These are phyloP conservation scores for Bassia scoparia DNA, from an alignment of 148 eudicot species.

Conservation along the genomic window DNA sequence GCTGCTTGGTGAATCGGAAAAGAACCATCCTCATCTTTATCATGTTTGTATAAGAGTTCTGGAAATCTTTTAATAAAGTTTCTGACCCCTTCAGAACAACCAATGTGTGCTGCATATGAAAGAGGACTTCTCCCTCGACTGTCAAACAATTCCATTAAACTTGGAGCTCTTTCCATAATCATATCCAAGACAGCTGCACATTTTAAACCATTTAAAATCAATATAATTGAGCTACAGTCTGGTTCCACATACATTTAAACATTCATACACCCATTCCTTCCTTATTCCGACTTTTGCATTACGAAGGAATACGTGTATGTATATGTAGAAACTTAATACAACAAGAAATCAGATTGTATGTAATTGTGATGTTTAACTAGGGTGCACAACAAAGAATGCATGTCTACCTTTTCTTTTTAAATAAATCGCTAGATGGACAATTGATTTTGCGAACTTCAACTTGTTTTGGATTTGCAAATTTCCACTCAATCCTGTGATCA, in stretches of 20 bases:
- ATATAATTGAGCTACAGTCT: too few relatives aligned
- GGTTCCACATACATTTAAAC: too few relatives aligned
- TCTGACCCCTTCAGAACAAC: constrained; percentile 2
- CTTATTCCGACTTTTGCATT: too few relatives aligned
- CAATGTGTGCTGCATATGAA: constrained; percentile 19
- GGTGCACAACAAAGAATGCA: too few relatives aligned
- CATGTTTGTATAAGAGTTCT: neutral
- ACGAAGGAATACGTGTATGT: too few relatives aligned
- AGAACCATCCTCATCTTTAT: constrained; percentile 10
- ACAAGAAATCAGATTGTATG: too few relatives aligned
- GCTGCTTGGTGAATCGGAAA: constrained; percentile 23
- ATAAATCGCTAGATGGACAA: neutral
- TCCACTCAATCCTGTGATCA: neutral
- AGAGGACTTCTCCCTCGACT: constrained; percentile 19
- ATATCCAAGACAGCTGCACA: neutral
- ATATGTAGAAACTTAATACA: too few relatives aligned
- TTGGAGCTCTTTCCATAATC: neutral
- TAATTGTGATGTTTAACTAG: too few relatives aligned
- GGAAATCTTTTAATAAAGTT: neutral
- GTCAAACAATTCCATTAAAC: neutral
- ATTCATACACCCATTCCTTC: too few relatives aligned
- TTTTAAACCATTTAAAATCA: too few relatives aligned
- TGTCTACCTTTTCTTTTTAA: neutral
- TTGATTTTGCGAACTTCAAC: neutral
- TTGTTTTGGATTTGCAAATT: neutral